Evolutionary conservation across 805 yeast genomes (phyloP).

Genomic region (Metschnikowia baotianmanensis): DNA sequence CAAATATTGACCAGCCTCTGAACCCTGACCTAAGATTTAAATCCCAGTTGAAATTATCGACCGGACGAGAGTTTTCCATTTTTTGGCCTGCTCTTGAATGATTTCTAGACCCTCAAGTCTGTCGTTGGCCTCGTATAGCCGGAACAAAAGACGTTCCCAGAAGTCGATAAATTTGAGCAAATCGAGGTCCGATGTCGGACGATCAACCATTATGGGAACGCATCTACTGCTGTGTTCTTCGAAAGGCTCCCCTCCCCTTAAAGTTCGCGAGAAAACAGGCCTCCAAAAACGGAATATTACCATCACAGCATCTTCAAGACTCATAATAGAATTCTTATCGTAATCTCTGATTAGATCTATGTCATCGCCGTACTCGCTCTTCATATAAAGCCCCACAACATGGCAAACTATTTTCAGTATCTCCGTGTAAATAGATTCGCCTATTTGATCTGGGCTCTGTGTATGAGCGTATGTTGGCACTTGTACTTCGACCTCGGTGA

Average conservation of each 20-base stretch:
- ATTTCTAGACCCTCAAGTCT: constrained; percentile 2
- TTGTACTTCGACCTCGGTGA: constrained; percentile 8
- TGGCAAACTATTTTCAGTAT: constrained; percentile 39
- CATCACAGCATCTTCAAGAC: constrained; percentile 43
- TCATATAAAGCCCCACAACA: constrained; percentile 51
- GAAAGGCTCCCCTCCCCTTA: constrained; percentile 26
- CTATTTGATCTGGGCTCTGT: not conserved
- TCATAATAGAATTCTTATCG: constrained; percentile 29
- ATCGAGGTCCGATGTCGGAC: constrained; percentile 11
- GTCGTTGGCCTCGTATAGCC: constrained; percentile 8
- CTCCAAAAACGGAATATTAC: constrained; percentile 38
- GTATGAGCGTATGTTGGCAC: constrained; percentile 5
- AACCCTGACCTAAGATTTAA: not conserved
- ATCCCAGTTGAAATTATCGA: not conserved
- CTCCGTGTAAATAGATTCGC: constrained; percentile 38
- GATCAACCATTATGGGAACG: constrained; percentile 17
- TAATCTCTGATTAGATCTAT: constrained; percentile 48
- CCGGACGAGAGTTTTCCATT: constrained; percentile 8
- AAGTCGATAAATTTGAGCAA: constrained; percentile 44
- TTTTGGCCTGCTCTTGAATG: not conserved
- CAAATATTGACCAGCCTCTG: not conserved
- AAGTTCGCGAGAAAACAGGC: constrained; percentile 56
- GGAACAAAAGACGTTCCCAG: constrained; percentile 49
- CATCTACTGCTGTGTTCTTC: constrained; percentile 14
- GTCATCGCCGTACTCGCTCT: constrained; percentile 57